Evolutionary conservation across 805 yeast species (phyloP).

Genomic region (Phaffomyces opuntiae): DNA sequence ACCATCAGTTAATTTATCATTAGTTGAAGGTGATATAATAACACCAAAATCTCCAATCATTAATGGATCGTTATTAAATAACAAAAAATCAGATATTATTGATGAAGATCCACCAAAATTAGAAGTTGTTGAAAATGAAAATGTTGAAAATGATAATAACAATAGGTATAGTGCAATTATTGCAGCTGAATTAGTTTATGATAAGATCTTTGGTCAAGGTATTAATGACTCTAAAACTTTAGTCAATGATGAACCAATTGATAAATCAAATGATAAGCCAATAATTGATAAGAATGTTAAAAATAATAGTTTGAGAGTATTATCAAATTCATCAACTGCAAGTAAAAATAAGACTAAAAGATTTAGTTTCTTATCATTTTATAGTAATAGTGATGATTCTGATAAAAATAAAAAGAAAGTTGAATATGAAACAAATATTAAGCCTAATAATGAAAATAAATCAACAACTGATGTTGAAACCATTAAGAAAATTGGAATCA

Average conservation of each 20-base stretch:
- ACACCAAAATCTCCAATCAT: constrained; percentile 24
- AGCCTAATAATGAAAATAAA: too few relatives aligned
- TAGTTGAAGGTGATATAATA: constrained; percentile 32
- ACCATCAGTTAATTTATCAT: constrained; percentile 28
- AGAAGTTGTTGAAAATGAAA: background rate
- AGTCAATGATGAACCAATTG: constrained; percentile 1
- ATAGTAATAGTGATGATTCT: constrained; percentile 7
- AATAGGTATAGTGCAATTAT: constrained; percentile 24
- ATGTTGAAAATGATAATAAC: constrained; percentile 7
- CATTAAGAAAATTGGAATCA: background rate
- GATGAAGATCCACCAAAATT: constrained; percentile 2
- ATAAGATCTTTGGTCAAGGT: constrained; percentile 21
- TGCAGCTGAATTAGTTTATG: constrained; percentile 24
- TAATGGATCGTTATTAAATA: constrained; percentile 6
- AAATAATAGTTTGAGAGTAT: constrained; percentile 3
- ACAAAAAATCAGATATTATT: constrained; percentile 5
- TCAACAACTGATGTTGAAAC: constrained; percentile 6
- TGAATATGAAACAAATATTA: too few relatives aligned
- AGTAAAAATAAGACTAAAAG: constrained; percentile 26
- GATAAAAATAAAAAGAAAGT: too few relatives aligned
- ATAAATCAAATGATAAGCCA: too few relatives aligned
- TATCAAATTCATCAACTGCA: constrained; percentile 1
- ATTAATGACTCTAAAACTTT: constrained; percentile 5
- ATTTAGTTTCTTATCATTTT: constrained; percentile 35
- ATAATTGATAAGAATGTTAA: too few relatives aligned